Evolutionary conservation across 2,329 filamentous ascomycete species (phyloP), one percentile per base, ranked within the genome.

Genomic region (Aureobasidium sp.): DNA sequence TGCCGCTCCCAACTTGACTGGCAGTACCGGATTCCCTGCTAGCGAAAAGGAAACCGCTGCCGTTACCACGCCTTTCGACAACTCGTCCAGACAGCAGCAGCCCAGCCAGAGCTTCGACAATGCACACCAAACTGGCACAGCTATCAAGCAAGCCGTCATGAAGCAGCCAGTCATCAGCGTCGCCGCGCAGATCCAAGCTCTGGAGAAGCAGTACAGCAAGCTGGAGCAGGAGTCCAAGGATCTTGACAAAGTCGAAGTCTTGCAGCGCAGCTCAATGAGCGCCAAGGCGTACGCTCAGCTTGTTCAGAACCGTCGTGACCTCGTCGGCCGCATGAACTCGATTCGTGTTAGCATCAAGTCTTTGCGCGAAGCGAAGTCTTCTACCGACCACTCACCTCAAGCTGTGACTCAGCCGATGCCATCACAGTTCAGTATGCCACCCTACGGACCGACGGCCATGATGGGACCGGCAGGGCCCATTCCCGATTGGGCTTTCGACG

Each of bases 221-320:
- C 69, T 72, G 20, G 71, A 74, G 34, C 65, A 69, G 37, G 72
- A 75, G 66, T 66, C 68, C 26, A 73, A 68, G 63, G 69, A 71
- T n/a, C 64, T 75, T 39, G 69, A 75, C 69, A 73, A 73, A 66
- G 69, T 69, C 2, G 73, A 75, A 61, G 73, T 73, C 27, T 66
- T 74, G 26, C 70, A 74, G 56, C 69, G 71, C 36, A 67, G 68
- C 41, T 66, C 66, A 13, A 71, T 75, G 71, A 63, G 64, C 36
- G 68, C 68, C 56, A 65, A 63, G 43, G 69, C 71, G 34, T 72
- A 68, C 64, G 66, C 69, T 10, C 68, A 69, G 39, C 68, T 75
- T 9, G 63, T 73, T 37, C 64, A 67, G 34, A 71, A 69, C 63
- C 72, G 72, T 43, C 68, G 70, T 29, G 69, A 73, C 44, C 66